Base-by-base conservation (phyloP, 2,329 filamentous ascomycete genomes). In the Colletotrichum ledebouriae region DNA sequence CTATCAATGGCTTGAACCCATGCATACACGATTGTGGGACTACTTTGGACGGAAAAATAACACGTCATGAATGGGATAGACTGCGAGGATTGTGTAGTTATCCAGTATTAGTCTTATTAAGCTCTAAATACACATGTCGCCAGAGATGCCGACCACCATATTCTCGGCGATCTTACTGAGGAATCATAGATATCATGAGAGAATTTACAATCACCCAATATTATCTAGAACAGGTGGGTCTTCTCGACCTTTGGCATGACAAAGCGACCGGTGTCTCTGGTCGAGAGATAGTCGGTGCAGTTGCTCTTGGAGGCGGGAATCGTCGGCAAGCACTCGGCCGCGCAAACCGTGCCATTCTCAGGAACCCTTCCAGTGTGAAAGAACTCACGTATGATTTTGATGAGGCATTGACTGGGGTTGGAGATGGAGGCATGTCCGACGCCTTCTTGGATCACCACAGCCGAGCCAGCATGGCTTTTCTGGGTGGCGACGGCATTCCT, bases 401-500 rank as follows among this genome's bases (percentile, higher is more conserved):
- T 20, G 13, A 76, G 73, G 39, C 59, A 73, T 6, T 13, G 67
- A 0, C 44, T 78, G 0, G 77, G 77, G 0, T 75, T 72, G 1
- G 77, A 77, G 58, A 69, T 77, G 4, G 37, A 29, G 0, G 39
- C 59, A 2, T 63, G 59, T 2, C 58, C 58, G 13, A 22, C 22
- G 7, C 17, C 37, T 22, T 60, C 58, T 0, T 60, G 58, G 0
- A 64, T 50, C 3, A 64, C 53, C 3, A 64, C 29, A 25, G 61
- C 20, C 9, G 52, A 58, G 0, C 46, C 55, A 0, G 41, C 7
- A 33, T 64, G 53, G 1, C 75, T 34, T 73, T 77, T 47, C 70
- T 29, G 13, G 53, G 50, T 17, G 5, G 20, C 13, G 17, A 59
- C 10, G 7, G 80, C 80, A 60, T 78, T 79, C 6, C 75, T 67